Percentiles rank a stretch among this genome's conserved stretches.
Conservation (phyloP, 192 early-diverging fungal species). For the Backusella westeae region DNA sequence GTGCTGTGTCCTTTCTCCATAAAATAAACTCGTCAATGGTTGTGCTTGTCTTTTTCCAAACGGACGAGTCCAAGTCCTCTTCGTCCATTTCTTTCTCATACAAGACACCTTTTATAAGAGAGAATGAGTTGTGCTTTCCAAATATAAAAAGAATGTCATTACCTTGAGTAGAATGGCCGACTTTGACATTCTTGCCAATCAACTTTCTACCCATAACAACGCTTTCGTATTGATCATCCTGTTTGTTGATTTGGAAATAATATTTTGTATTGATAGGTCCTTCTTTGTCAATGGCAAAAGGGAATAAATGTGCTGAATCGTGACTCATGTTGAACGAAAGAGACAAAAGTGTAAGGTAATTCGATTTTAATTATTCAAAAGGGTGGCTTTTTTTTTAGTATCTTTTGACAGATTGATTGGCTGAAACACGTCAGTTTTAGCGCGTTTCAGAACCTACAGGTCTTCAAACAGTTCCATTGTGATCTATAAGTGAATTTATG, state of each 20-base stretch:
- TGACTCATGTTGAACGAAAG: background rate
- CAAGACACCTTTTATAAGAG: background rate
- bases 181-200: background rate
- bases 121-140: background rate
- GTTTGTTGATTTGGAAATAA: background rate
- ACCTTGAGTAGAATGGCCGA: background rate
- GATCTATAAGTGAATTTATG: no score
- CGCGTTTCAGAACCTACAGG: no score
- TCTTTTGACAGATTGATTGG: background rate
- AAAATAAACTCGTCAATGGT: slow-evolving; percentile 14
- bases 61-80: background rate
- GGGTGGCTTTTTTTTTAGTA: background rate
- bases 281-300: slow-evolving; percentile 3
- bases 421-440: no score
- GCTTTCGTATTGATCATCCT: slow-evolving; percentile 1
- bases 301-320: background rate
- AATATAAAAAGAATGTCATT: background rate
- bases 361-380: background rate
- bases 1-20: slow-evolving; percentile 12
- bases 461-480: no score
- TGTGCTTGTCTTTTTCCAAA: slow-evolving; percentile 3
- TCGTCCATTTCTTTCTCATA: background rate
- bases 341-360: background rate
- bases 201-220: slow-evolving; percentile 7
- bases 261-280: background rate